Evolutionary conservation across 2,329 filamentous ascomycete genomes (phyloP), one percentile per base, ranked within the genome.

Genomic region (Thelonectria discophora): DNA sequence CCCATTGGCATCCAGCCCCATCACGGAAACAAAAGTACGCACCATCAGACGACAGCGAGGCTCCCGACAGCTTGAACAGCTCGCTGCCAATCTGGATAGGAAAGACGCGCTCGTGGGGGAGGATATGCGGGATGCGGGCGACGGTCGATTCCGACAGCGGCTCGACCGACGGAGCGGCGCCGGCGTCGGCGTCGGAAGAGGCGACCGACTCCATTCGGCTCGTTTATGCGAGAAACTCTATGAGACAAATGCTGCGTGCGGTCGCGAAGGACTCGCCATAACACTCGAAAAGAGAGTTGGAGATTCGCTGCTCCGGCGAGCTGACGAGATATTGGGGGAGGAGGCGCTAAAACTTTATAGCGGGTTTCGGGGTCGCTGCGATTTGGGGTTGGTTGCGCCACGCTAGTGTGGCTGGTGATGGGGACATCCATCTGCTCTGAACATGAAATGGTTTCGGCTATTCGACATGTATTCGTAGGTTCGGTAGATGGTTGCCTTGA

Each of bases 21-120:
- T 12, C 17, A 32, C 54, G 50, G 45, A 45, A n/a, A n/a, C n/a
- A 21, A 21, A 49, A 48, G 45, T 63, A 54, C 86, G 73, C 73
- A 90, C 88, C 88, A 78, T 92, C 90, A 42, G 88, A 92, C 15
- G 88, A 91, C 49, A 92, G 80, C 2, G 89, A 91, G 18, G 89
- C 89, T 27, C 90, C 90, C 2, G 89, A 92, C 53, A 92, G 82
- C 74, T 90, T 88, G 72, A 92, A 92, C 53, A 92, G 78, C 76
- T 90, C 86, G 15, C 86, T 86, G 17, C 90, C 89, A 68, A 92
- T 90, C 76, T 92, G 90, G 62, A 92, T 89, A 2, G 89, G 89
- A 64, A 92, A 92, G 17, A 92, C 89, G 69, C 89, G 88, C 73
- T 90, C 88, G 66, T 89, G 87, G 3, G 90, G 90, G 17, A 92